These are phyloP conservation scores for Picochlorum sp. DNA, from an alignment of 139 green algal species.

Conservation along the genomic window DNA sequence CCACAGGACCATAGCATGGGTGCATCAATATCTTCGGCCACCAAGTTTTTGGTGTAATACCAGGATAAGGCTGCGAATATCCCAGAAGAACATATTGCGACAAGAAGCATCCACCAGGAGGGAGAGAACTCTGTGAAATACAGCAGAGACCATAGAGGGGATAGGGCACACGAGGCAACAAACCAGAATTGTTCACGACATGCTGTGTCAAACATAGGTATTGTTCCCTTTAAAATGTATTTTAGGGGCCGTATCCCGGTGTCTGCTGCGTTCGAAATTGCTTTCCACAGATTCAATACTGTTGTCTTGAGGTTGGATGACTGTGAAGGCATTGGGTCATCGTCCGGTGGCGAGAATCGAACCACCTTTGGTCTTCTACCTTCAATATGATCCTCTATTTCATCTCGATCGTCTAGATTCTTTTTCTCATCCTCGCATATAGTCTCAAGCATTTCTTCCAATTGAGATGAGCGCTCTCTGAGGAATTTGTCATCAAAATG, in stretches of 20 bases:
- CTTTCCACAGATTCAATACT: too few relatives aligned
- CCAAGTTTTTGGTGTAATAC: neutral
- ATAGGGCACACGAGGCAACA: conserved; percentile 30
- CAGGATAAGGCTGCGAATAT: neutral
- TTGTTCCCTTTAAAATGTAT: conserved; percentile 22
- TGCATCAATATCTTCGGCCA: neutral
- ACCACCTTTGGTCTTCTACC: too few relatives aligned
- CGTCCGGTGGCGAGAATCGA: too few relatives aligned
- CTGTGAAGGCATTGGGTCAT: too few relatives aligned
- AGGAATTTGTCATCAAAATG: neutral
- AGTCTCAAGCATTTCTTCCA: conserved; percentile 5
- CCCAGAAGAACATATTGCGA: too few relatives aligned
- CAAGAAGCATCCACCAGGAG: neutral
- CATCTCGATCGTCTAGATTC: conserved; percentile 10
- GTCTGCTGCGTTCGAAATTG: too few relatives aligned
- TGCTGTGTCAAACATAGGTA: conserved; percentile 34
- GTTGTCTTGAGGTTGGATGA: too few relatives aligned
- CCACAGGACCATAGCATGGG: conserved; percentile 20
- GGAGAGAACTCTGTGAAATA: conserved; percentile 19
- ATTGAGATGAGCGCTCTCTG: neutral
- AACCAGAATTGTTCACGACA: conserved; percentile 59
- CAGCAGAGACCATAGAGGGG: conserved; percentile 29
- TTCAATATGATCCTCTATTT: conserved; percentile 9
- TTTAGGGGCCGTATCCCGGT: conserved; percentile 3
- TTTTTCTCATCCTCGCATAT: conserved; percentile 16